These are phyloP conservation scores for Naganishia liquefaciens DNA, from an alignment of 1,284 basidiomycete genomes.

Conservation along the genomic window DNA sequence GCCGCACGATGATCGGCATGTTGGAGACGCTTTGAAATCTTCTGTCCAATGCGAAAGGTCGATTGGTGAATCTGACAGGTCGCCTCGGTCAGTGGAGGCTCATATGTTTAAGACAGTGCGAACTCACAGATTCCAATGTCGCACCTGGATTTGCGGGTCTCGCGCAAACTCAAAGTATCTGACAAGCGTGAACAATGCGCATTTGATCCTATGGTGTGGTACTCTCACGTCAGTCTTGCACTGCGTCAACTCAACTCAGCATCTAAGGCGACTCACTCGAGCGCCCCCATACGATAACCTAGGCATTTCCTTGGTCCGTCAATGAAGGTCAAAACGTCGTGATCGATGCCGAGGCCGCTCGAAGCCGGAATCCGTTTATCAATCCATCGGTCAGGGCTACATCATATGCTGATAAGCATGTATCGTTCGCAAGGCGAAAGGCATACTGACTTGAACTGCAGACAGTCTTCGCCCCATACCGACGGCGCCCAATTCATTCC, in stretches of 20 bases:
- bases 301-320: conserved; percentile 41
- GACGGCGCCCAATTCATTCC: conserved; percentile 36
- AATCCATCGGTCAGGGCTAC: conserved; percentile 10
- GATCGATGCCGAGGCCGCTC: conserved; percentile 17
- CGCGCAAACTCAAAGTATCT: conserved; percentile 37
- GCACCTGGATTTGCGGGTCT: conserved; percentile 33
- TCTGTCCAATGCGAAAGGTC: conserved; percentile 38
- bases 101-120: not conserved
- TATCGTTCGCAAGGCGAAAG: not conserved
- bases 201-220: conserved; percentile 33
- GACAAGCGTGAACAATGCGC: conserved; percentile 37
- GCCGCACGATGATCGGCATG: conserved; percentile 37
- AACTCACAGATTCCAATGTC: conserved; percentile 42
- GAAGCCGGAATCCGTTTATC: conserved; percentile 1
- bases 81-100: not conserved
- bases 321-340: conserved; percentile 39
- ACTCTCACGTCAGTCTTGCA: not conserved
- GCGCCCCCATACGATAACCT: conserved; percentile 39
- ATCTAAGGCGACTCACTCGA: conserved; percentile 30
- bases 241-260: too few species aligned
- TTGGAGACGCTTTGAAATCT: conserved; percentile 36
- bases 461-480: conserved; percentile 39
- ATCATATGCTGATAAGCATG: not conserved
- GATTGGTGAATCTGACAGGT: conserved; percentile 36
- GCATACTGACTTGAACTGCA: conserved; percentile 31